Evolutionary conservation across 768 basidiomycete genomes (phyloP).

Genomic region (Gelatoporia subvermispora): DNA sequence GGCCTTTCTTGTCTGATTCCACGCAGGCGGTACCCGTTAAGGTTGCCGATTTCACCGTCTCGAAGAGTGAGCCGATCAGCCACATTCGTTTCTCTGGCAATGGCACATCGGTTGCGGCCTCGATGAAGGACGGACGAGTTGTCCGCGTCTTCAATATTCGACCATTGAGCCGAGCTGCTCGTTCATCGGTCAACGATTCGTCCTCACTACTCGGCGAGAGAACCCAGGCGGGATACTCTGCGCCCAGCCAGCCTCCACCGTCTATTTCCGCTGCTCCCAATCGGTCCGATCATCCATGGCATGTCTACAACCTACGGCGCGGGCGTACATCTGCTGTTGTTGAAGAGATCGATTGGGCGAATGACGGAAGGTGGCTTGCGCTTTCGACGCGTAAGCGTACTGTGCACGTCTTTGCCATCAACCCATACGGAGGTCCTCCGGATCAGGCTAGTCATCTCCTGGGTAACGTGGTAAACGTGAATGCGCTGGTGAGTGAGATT

Average conservation of each 20-base stretch:
- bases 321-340: slow-evolving; percentile 68
- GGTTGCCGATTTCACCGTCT: slow-evolving; percentile 46
- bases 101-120: slow-evolving; percentile 47
- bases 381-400: slow-evolving; percentile 61
- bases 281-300: slow-evolving; percentile 31
- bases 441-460: slow-evolving; percentile 59
- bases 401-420: slow-evolving; percentile 68
- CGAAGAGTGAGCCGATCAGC: slow-evolving; percentile 42
- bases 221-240: background rate
- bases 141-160: slow-evolving; percentile 44
- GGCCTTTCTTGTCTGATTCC: slow-evolving; percentile 15
- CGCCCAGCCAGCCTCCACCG: no score
- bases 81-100: slow-evolving; percentile 47
- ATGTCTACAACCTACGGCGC: slow-evolving; percentile 65
- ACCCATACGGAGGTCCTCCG: slow-evolving; percentile 69
- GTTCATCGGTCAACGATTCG: background rate
- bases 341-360: slow-evolving; percentile 46
- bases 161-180: slow-evolving; percentile 20
- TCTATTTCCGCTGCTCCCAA: background rate
- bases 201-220: background rate
- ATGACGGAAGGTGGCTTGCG: slow-evolving; percentile 65
- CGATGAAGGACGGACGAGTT: slow-evolving; percentile 51
- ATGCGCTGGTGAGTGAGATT: slow-evolving; percentile 39
- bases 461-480: slow-evolving; percentile 50
- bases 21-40: slow-evolving; percentile 23